Percentiles rank a stretch among this genome's conserved stretches.
Evolutionary conservation across 2,329 filamentous ascomycete species (phyloP).

Genomic region (Rutstroemia sp.): DNA sequence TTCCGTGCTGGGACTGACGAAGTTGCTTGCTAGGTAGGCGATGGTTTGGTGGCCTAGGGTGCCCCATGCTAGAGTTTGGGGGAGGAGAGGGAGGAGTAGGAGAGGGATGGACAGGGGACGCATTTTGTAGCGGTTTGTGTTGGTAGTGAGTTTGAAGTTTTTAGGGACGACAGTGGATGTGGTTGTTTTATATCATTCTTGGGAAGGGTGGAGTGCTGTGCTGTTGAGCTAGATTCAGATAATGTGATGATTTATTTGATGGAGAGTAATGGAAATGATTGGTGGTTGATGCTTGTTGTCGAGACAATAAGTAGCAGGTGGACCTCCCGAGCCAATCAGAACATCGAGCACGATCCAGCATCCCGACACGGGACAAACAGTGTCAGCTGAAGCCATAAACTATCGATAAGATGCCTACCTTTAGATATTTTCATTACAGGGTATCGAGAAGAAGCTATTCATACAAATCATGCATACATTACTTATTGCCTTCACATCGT

Average conservation of each 20-base stretch:
- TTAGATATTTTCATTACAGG: not conserved
- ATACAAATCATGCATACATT: not conserved
- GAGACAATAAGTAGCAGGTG: not conserved
- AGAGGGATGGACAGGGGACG: not conserved
- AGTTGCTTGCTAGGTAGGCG: constrained; percentile 54
- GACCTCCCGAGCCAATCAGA: not conserved
- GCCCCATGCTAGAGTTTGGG: constrained; percentile 19
- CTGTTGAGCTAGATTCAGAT: not conserved
- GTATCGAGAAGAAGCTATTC: not conserved
- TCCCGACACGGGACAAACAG: not conserved
- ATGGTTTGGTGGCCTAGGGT: constrained; percentile 58
- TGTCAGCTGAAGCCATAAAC: not conserved
- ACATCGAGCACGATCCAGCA: not conserved
- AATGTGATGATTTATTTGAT: not conserved
- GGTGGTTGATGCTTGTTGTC: not conserved
- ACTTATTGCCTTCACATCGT: constrained; percentile 1
- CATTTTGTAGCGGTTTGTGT: not conserved
- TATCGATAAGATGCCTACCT: not conserved
- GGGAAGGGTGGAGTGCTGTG: not conserved
- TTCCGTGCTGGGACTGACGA: constrained; percentile 50
- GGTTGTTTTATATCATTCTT: not conserved
- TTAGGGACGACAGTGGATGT: not conserved
- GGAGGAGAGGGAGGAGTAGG: constrained; percentile 6
- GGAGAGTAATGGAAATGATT: too few relatives aligned
- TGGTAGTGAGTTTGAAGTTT: not conserved